Percentiles rank a stretch among this genome's conserved stretches.
Evolutionary conservation across 345 rosid genomes (phyloP).

Genomic region (Syzygium grande): DNA sequence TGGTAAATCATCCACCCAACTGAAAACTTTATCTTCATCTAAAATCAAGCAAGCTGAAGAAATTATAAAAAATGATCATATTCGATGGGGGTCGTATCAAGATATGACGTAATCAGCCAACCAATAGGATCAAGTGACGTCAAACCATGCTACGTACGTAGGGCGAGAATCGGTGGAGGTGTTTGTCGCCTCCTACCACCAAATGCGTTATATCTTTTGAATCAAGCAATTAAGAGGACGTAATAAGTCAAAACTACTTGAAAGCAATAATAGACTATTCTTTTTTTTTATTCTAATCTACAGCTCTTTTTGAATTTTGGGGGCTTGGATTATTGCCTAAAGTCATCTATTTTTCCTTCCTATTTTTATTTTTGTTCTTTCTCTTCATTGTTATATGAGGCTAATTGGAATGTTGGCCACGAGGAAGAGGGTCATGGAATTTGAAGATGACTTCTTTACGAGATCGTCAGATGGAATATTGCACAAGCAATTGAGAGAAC

Average conservation of each 20-base stretch:
- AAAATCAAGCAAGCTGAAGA: conserved; percentile 2
- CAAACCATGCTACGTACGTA: conserved; percentile 28
- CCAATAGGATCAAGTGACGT: conserved; percentile 22
- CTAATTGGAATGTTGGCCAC: neutral
- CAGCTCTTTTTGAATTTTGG: neutral
- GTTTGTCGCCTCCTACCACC: neutral
- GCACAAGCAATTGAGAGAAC: neutral
- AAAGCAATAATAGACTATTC: conserved; percentile 2
- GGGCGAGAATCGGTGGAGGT: neutral
- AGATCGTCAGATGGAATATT: neutral
- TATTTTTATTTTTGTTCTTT: neutral
- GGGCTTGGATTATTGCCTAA: neutral
- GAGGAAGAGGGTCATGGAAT: neutral
- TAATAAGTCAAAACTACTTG: conserved; percentile 10
- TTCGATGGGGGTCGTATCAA: conserved; percentile 4
- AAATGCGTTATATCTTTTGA: conserved; percentile 12
- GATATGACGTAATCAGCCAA: conserved; percentile 18
- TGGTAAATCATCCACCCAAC: neutral
- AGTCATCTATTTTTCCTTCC: neutral
- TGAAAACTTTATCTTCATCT: neutral
- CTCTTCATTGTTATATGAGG: neutral
- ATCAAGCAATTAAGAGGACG: conserved; percentile 17
- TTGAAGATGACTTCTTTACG: neutral
- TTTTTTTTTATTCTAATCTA: neutral
- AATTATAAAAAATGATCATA: neutral